A percentile compares a stretch with the other conserved stretches of the same genome.
phyloP scores from a whole-genome alignment of 176 grass and related monocot genomes.

The Oryza punctata region DNA sequence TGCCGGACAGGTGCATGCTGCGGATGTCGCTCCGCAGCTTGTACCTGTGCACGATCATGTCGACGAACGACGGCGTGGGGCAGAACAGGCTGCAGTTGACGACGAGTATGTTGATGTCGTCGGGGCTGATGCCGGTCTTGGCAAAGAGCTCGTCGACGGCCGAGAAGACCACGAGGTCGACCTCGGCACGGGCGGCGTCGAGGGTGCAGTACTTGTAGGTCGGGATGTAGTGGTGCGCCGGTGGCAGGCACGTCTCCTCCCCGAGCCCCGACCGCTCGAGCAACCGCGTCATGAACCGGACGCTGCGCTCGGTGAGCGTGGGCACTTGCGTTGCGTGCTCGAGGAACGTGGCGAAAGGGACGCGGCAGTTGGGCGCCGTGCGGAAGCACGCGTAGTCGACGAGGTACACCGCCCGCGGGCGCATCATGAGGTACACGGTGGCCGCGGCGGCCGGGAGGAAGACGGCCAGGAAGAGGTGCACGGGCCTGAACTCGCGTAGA shows the following conservation, averaged over 20 bases:
- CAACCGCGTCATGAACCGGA: constrained; percentile 48
- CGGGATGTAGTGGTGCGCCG: constrained; percentile 46
- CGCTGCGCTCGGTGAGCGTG: constrained; percentile 39
- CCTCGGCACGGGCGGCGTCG: constrained; percentile 42
- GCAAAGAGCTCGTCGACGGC: constrained; percentile 58
- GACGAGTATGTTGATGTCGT: constrained; percentile 50
- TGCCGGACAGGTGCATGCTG: constrained; percentile 54
- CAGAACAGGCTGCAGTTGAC: constrained; percentile 74
- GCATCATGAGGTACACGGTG: constrained; percentile 19
- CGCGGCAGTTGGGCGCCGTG: constrained; percentile 37
- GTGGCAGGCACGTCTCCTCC: constrained; percentile 62
- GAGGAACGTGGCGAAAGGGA: constrained; percentile 40
- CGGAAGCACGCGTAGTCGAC: constrained; percentile 64
- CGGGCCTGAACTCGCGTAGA: background rate
- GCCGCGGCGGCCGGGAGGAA: constrained; percentile 11
- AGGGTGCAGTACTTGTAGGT: constrained; percentile 43
- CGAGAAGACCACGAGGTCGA: constrained; percentile 52
- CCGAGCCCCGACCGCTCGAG: constrained; percentile 51
- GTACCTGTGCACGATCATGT: constrained; percentile 59
- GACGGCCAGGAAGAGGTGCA: constrained; percentile 15
- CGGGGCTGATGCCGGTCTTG: constrained; percentile 35
- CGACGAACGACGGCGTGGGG: constrained; percentile 55
- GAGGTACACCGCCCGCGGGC: constrained; percentile 44
- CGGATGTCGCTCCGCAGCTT: constrained; percentile 48
- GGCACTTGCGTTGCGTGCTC: constrained; percentile 47